Conservation (phyloP, 2,329 filamentous ascomycete species). For the Peltaster fructicola region DNA sequence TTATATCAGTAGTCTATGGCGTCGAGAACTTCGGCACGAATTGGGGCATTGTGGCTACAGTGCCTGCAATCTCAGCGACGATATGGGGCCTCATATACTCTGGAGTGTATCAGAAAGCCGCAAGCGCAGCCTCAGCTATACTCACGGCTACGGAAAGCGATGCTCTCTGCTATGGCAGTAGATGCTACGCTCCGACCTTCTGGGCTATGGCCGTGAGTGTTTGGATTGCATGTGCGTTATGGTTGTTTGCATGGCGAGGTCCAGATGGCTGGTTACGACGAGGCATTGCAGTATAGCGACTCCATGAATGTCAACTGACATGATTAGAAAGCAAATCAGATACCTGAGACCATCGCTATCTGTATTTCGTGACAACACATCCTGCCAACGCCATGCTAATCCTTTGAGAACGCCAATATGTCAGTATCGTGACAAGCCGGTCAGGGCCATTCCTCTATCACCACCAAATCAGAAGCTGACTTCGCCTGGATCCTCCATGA, state of each 20-base stretch:
- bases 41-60: slow-evolving; percentile 87
- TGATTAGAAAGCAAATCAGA: slow-evolving; percentile 1
- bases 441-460: too few relatives aligned
- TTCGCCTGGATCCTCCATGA: slow-evolving; percentile 12
- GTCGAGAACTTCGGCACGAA: slow-evolving; percentile 98
- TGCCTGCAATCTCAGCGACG: slow-evolving; percentile 72
- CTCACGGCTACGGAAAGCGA: slow-evolving; percentile 24
- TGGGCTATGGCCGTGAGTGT: slow-evolving; percentile 75
- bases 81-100: slow-evolving; percentile 88
- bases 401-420: too few relatives aligned
- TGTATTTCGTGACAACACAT: too few relatives aligned
- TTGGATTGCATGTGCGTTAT: slow-evolving; percentile 55
- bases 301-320: too few relatives aligned
- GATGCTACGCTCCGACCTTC: slow-evolving; percentile 66
- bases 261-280: slow-evolving; percentile 56
- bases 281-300: slow-evolving; percentile 52
- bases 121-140: slow-evolving; percentile 23
- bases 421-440: too few relatives aligned
- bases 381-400: too few relatives aligned
- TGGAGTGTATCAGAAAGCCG: slow-evolving; percentile 54
- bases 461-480: slow-evolving; percentile 10
- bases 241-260: slow-evolving; percentile 69
- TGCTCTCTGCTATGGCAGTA: slow-evolving; percentile 59
- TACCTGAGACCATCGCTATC: too few relatives aligned
- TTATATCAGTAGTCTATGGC: slow-evolving; percentile 94